A percentile compares a stretch with the other conserved stretches of the same genome.
Evolutionary conservation across 495 filamentous ascomycete genomes (phyloP).

Genomic region (Podospora tetraspora): DNA sequence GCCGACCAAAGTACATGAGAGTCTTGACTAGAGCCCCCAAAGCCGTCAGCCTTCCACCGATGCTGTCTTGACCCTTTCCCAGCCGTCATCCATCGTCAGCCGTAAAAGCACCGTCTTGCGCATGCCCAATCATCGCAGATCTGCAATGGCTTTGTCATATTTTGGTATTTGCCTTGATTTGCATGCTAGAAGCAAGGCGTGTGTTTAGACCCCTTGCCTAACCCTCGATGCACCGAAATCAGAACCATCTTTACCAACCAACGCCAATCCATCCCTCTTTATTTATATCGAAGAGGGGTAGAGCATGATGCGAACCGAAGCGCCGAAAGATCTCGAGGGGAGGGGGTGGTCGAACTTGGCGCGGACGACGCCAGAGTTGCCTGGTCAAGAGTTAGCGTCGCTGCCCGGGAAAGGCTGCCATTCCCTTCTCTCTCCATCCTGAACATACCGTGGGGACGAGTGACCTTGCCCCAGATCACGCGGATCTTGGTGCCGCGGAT

Average conservation of each 20-base stretch:
- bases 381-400: constrained; percentile 38
- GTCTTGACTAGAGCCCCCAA: constrained; percentile 12
- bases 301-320: constrained; percentile 95
- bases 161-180: constrained; percentile 41
- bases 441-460: constrained; percentile 79
- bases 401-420: background rate
- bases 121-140: constrained; percentile 23
- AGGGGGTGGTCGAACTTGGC: constrained; percentile 94
- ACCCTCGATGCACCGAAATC: constrained; percentile 50
- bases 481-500: constrained; percentile 93
- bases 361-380: constrained; percentile 93
- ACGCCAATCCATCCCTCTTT: constrained; percentile 43
- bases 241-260: constrained; percentile 50
- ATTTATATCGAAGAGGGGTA: constrained; percentile 78
- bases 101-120: constrained; percentile 20
- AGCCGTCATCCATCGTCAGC: constrained; percentile 9
- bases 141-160: constrained; percentile 35
- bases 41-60: constrained; percentile 13
- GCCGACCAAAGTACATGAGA: constrained; percentile 21
- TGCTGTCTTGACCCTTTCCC: constrained; percentile 17
- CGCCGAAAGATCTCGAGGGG: constrained; percentile 92
- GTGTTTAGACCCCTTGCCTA: constrained; percentile 45
- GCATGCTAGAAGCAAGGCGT: constrained; percentile 42
- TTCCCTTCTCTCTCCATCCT: background rate
- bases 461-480: constrained; percentile 99